Evolutionary conservation across 2,329 filamentous ascomycete species (phyloP).

Genomic region (Aspergillus sp.): DNA sequence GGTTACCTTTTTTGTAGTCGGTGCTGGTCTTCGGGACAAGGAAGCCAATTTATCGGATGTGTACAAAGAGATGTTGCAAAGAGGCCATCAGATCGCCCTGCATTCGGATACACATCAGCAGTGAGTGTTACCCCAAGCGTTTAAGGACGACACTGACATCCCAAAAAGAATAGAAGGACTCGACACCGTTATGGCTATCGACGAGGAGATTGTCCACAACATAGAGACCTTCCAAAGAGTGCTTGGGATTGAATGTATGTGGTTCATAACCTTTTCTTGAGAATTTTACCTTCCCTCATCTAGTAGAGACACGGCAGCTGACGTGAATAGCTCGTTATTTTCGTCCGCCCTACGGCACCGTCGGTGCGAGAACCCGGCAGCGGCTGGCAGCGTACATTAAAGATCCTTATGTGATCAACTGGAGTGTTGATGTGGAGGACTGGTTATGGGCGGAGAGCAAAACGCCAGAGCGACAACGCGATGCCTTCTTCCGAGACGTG

Average conservation of each 20-base stretch:
- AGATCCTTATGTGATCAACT: slow-evolving; percentile 62
- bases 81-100: slow-evolving; percentile 67
- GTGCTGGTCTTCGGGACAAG: slow-evolving; percentile 58
- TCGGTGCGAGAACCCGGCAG: slow-evolving; percentile 66
- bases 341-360: slow-evolving; percentile 67
- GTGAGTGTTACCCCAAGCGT: slow-evolving; percentile 21
- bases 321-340: slow-evolving; percentile 55
- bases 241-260: slow-evolving; percentile 36
- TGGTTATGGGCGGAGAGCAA: slow-evolving; percentile 64
- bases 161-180: slow-evolving; percentile 38
- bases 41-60: slow-evolving; percentile 62
- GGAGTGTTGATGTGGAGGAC: slow-evolving; percentile 71
- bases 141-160: not conserved
- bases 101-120: slow-evolving; percentile 71
- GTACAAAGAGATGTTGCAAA: slow-evolving; percentile 61
- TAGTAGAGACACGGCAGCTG: not conserved
- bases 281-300: too few relatives aligned
- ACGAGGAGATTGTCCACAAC: slow-evolving; percentile 37
- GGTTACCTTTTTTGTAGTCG: slow-evolving; percentile 72
- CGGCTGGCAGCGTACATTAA: slow-evolving; percentile 55
- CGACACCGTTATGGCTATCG: slow-evolving; percentile 31
- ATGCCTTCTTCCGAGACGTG: slow-evolving; percentile 64
- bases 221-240: slow-evolving; percentile 31
- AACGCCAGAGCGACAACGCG: slow-evolving; percentile 66
- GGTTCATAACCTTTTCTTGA: not conserved